A percentile compares a stretch with the other conserved stretches of the same genome.
Evolutionary conservation across 2,329 filamentous ascomycete species (phyloP).

Genomic region (Colletotrichum chlorophyti): DNA sequence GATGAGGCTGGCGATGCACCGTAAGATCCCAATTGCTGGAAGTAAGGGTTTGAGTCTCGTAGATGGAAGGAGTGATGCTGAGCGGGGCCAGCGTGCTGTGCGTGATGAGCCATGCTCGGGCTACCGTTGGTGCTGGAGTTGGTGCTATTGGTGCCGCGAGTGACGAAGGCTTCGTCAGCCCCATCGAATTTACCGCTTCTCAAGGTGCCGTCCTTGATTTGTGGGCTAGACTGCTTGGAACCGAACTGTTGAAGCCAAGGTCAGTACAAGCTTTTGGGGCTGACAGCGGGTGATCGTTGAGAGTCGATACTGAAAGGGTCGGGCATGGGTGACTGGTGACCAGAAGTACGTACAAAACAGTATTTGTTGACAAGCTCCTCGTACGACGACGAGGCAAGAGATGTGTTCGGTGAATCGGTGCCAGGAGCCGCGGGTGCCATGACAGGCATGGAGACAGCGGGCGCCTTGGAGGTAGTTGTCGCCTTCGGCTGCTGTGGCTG

Average conservation of each 20-base stretch:
- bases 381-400: constrained; percentile 86
- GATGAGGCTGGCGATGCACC: constrained; percentile 43
- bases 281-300: constrained; percentile 28
- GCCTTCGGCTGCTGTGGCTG: constrained; percentile 22
- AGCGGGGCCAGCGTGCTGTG: constrained; percentile 43
- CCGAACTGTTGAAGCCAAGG: constrained; percentile 59
- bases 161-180: constrained; percentile 42
- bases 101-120: constrained; percentile 42
- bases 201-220: constrained; percentile 55
- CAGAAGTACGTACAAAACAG: constrained; percentile 92
- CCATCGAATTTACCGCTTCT: constrained; percentile 52
- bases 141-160: constrained; percentile 42
- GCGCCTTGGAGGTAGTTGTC: constrained; percentile 1
- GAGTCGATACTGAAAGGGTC: constrained; percentile 23
- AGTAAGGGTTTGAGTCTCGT: constrained; percentile 25
- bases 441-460: constrained; percentile 12
- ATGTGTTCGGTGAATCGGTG: constrained; percentile 58
- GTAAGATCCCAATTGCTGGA: constrained; percentile 34
- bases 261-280: constrained; percentile 45
- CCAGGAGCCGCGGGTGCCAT: constrained; percentile 40
- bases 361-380: constrained; percentile 98
- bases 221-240: constrained; percentile 62
- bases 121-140: constrained; percentile 45
- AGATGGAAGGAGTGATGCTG: constrained; percentile 50
- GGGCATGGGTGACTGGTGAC: constrained; percentile 37